Evolutionary conservation across 495 filamentous ascomycete genomes (phyloP), one percentile per base, ranked within the genome.

Genomic region (Penicillium waksmanii): DNA sequence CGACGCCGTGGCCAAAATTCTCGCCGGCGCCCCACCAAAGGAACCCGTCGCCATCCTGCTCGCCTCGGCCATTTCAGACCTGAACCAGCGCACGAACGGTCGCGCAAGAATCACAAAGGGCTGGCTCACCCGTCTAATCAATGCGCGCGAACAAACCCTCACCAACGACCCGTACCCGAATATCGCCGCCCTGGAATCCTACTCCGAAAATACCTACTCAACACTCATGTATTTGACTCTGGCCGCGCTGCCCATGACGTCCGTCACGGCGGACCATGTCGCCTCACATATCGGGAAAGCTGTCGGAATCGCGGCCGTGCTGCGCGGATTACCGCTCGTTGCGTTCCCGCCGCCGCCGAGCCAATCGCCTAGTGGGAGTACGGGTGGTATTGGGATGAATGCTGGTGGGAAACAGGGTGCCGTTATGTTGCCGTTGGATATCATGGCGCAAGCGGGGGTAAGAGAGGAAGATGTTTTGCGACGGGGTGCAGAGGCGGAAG

Each of bases 231-330:
- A 98, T 68, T 80, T 96, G 55, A 93, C 91, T 1, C 77, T 98
- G 18, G 89, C 89, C 3, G 78, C 87, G 1, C 74, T 96, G 54
- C 88, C 90, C 2, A 77, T 96, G 67, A 80, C 85, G 8, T 93
- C 88, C 15, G 78, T 96, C 38, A 87, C 91, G n/a, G 85, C 91
- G 40, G 95, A 98, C 64, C 95, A 98, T 76, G 74, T 98, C 12
- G 93, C 94, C 10, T 92, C 87, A 19, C 95, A 98, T 73, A 89
- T 98, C 43, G 95, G 95, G 17, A 98, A 98, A 70, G 92, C 95
- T 0, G 88, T 84, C 8, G 95, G 95, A 2, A 97, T 98, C 47
- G 84, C 85, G 4, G 90, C 93, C 2, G 83, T 96, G 4, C 73
- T 98, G 15, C 83, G 93, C 10, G 93, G 95, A 0, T 73, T 97